Base-by-base conservation (phyloP, 257 asterid species). In the Solanum pennellii region DNA sequence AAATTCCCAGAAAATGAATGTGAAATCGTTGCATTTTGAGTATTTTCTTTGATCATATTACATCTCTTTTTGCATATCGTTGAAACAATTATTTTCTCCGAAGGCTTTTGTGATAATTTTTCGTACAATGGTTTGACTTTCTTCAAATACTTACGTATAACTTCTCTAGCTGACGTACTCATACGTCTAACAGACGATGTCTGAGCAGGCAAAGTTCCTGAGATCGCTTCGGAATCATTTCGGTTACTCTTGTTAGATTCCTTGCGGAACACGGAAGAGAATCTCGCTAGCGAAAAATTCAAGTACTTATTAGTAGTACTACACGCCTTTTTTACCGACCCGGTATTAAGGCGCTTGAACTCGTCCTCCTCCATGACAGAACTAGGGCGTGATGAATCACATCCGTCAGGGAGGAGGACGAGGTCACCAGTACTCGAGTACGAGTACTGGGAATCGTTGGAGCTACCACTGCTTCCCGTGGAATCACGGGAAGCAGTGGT, bases 401-500 rank as follows among this genome's bases (percentile, higher is more conserved):
- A 92, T 23, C 92, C 95, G 1, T 88, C 88, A 60, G 89, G 88
- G 88, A 89, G 92, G 91, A 90, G 88, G 84, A 85, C 89, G 84
- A 88, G 90, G 88, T 88, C 88, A 0, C 90, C 90, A 29, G 75
- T 14, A 83, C 86, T 82, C 27, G 93, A 89, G 84, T 92, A 90
- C 47, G 94, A 89, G 87, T 92, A 89, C 88, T 39, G 86, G 59
- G 98, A 94, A 89, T 90, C 93, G 25, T 91, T 92, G 91, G 98
- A 90, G 86, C 83, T 79, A 59, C 82, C 56, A 39, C 20, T 74
- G 65, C 93, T 91, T 44, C 89, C 92, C 45, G 93, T 77, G 86
- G 94, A 96, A 86, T 94, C 95, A 13, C 97, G 98, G 80, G 96
- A 95, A 86, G 97, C 93, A 87, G 96, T 94, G 91, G 99, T 93